phyloP scores from a whole-genome alignment of 768 basidiomycete genomes.

The Pleurotus cornucopiae region DNA sequence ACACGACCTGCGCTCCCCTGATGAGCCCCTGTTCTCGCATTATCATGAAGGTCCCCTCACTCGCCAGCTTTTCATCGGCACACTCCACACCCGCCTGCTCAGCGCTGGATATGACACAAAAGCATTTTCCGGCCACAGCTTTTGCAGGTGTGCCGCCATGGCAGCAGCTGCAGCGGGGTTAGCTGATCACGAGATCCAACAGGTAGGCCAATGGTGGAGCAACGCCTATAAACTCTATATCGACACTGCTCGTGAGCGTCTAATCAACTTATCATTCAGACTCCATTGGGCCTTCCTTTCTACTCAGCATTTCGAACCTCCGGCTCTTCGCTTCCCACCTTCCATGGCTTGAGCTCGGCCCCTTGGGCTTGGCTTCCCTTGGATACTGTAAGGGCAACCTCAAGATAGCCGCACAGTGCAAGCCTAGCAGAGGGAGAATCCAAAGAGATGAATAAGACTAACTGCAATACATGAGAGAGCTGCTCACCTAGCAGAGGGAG shows the following conservation, averaged over 20 bases:
- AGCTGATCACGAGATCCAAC: slow-evolving; percentile 8
- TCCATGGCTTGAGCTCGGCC: background rate
- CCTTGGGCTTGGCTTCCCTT: background rate
- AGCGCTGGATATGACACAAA: background rate
- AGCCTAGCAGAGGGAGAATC: too few species aligned
- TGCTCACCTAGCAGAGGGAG: too few species aligned
- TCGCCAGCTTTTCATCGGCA: background rate
- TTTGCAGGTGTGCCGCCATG: background rate
- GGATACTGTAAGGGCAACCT: too few species aligned
- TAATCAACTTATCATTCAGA: background rate
- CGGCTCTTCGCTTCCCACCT: background rate
- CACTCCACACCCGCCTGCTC: background rate
- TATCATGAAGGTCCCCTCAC: background rate
- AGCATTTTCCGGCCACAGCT: background rate
- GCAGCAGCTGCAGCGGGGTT: slow-evolving; percentile 1
- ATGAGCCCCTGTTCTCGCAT: background rate
- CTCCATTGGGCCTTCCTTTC: background rate
- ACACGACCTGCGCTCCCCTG: too few species aligned
- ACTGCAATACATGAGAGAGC: too few species aligned
- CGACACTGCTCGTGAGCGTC: background rate
- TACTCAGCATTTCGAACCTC: background rate
- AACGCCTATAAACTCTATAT: slow-evolving; percentile 9
- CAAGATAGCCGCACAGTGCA: too few species aligned
- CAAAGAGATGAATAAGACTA: too few species aligned
- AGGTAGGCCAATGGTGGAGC: slow-evolving; percentile 4